A percentile compares a stretch with the other conserved stretches of the same genome.
Evolutionary conservation across 2,329 filamentous ascomycete genomes (phyloP).

Genomic region (Cladosporium austrohemisphaericum): DNA sequence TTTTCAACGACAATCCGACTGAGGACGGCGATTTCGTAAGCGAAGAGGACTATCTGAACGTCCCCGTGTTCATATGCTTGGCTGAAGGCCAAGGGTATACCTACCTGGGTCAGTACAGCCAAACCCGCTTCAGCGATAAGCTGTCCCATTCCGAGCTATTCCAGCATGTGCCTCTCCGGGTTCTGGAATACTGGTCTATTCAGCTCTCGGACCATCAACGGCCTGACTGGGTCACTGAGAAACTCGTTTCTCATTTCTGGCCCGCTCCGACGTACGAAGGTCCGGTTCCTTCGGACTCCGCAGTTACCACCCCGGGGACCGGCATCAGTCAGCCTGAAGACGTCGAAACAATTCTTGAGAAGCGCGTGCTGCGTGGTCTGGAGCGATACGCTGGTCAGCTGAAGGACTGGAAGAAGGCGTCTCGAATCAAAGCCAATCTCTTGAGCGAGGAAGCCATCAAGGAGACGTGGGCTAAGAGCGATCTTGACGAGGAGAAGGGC

Average conservation of each 20-base stretch:
- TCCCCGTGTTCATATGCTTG: constrained; percentile 41
- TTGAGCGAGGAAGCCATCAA: constrained; percentile 38
- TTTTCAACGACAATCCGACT: constrained; percentile 40
- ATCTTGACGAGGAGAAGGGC: constrained; percentile 38
- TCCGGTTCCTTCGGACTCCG: constrained; percentile 25
- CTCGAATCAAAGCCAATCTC: constrained; percentile 32
- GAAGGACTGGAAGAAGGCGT: constrained; percentile 39
- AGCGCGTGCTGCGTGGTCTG: constrained; percentile 33
- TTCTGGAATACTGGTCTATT: constrained; percentile 38
- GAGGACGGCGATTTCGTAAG: constrained; percentile 21
- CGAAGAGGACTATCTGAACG: constrained; percentile 32
- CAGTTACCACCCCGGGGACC: constrained; percentile 16
- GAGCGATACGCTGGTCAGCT: constrained; percentile 34
- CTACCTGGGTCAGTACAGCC: constrained; percentile 47
- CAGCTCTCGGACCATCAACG: constrained; percentile 35
- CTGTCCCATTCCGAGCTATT: constrained; percentile 41
- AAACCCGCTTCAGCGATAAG: constrained; percentile 43
- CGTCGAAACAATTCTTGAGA: constrained; percentile 17
- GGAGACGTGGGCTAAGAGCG: constrained; percentile 39
- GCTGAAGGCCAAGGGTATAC: constrained; percentile 30
- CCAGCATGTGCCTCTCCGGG: constrained; percentile 35
- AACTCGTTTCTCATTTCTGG: constrained; percentile 41
- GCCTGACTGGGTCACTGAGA: constrained; percentile 41
- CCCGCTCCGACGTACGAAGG: constrained; percentile 41
- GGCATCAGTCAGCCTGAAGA: constrained; percentile 8